phyloP scores from a whole-genome alignment of 2,329 filamentous ascomycete genomes.

The Pseudocercospora pini-densiflorae region DNA sequence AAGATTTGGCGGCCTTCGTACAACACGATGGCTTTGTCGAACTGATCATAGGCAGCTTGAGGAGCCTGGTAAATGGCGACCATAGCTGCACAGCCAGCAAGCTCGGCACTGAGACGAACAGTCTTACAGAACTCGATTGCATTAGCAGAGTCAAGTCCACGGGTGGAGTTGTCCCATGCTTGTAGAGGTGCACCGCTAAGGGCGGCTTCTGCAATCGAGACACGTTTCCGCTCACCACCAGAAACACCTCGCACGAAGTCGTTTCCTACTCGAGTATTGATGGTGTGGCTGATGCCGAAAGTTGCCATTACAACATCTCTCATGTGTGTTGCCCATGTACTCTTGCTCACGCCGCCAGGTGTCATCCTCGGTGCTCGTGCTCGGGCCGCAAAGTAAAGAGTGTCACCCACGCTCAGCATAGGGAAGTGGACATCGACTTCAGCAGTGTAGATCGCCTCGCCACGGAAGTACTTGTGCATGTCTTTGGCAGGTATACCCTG shows the following conservation, averaged over 20 bases:
- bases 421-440: slow-evolving; percentile 85
- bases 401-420: slow-evolving; percentile 76
- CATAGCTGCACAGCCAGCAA: slow-evolving; percentile 67
- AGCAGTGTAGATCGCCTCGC: slow-evolving; percentile 85
- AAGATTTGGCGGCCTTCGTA: slow-evolving; percentile 73
- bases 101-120: slow-evolving; percentile 68
- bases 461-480: slow-evolving; percentile 78
- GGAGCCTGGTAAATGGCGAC: slow-evolving; percentile 78
- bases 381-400: slow-evolving; percentile 75
- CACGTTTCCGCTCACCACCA: slow-evolving; percentile 77
- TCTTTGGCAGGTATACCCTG: slow-evolving; percentile 73
- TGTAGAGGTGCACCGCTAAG: slow-evolving; percentile 64
- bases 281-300: slow-evolving; percentile 74
- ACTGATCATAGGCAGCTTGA: slow-evolving; percentile 70
- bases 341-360: slow-evolving; percentile 61
- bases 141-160: slow-evolving; percentile 75
- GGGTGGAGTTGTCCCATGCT: slow-evolving; percentile 79
- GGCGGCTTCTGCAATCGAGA: slow-evolving; percentile 79
- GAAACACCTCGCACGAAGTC: slow-evolving; percentile 76
- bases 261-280: slow-evolving; percentile 75
- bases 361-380: slow-evolving; percentile 68
- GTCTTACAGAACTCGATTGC: slow-evolving; percentile 77
- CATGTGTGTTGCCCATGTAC: slow-evolving; percentile 64
- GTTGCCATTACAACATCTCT: slow-evolving; percentile 76
- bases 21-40: slow-evolving; percentile 71